Evolutionary conservation across 2,329 filamentous ascomycete genomes (phyloP).

Genomic region (Phialophora chinensis): DNA sequence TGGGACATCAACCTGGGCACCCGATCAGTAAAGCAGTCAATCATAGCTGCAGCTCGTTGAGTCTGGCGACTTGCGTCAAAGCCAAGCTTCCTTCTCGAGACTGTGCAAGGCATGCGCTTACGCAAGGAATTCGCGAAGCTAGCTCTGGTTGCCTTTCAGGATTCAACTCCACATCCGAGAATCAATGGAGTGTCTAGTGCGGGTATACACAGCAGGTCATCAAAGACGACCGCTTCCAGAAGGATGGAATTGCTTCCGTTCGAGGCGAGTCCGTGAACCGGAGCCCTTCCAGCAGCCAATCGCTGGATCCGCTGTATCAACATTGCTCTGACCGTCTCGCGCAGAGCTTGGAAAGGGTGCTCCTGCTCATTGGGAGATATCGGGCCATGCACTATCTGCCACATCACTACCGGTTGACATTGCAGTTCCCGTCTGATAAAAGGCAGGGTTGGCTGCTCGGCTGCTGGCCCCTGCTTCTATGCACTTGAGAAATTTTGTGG

Average conservation of each 20-base stretch:
- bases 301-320: neutral
- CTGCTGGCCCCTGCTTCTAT: neutral
- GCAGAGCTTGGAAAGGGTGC: neutral
- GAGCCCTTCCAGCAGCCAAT: neutral
- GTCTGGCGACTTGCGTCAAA: neutral
- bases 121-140: neutral
- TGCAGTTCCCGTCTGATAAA: slow-evolving; percentile 1
- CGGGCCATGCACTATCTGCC: neutral
- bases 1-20: neutral
- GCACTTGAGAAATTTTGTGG: neutral
- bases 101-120: neutral
- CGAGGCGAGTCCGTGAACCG: neutral
- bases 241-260: neutral
- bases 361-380: neutral
- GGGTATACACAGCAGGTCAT: neutral
- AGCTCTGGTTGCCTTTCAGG: neutral
- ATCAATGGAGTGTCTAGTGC: neutral
- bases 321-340: neutral
- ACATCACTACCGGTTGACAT: neutral
- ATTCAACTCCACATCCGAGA: neutral
- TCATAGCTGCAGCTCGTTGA: neutral
- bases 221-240: neutral
- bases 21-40: neutral
- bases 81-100: neutral
- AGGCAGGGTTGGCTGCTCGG: slow-evolving; percentile 45